Evolutionary conservation across 176 grass and related monocot species (phyloP), one percentile per base, ranked within the genome.

Genomic region (Avena insularis): DNA sequence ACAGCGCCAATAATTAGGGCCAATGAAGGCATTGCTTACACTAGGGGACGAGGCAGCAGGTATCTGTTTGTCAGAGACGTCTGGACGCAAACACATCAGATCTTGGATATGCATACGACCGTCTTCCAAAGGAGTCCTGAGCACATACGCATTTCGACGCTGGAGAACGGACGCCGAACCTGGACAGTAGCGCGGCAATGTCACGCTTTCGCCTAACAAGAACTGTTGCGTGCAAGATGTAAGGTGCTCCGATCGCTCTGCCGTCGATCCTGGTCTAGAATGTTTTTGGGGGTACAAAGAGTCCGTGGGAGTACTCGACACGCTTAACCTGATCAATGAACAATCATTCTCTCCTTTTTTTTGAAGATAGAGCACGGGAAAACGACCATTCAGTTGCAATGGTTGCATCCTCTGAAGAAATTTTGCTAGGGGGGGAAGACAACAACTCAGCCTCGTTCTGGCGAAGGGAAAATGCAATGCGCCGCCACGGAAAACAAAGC

Each of bases 1-100:
- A 43, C 77, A 27, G 13, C 43, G 21, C 29, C 79, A 56, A 82
- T 75, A 66, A 82, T 66, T 56, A 4, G 58, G 70, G 19, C 9
- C 20, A 19, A 19, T 5, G 68, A 11, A 62, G 78, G 25, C 29
- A 4, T 87, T 55, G 75, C 64, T 60, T 88, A 11, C 50, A 25
- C 7, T 78, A 23, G 63, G 9, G 5, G 25, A 83, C 8, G 21
- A 63, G 35, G 43, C 3, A 59, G 46, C 19, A 63, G 53, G 79
- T 20, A 21, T 56, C 8, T 48, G 20, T 23, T 49, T 20, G 62
- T 31, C 62, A 65, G 12, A 16, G 19, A 19, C 16, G 56, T 35
- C 23, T 13, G 9, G 8, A 60, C 33, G 49, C 81, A 55, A n/a
- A 47, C 19, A 19, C 40, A 51, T 45, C 51, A 54, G 20, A 51